phyloP scores from a whole-genome alignment of 305 asterid species.

The Fraxinus paxiana region DNA sequence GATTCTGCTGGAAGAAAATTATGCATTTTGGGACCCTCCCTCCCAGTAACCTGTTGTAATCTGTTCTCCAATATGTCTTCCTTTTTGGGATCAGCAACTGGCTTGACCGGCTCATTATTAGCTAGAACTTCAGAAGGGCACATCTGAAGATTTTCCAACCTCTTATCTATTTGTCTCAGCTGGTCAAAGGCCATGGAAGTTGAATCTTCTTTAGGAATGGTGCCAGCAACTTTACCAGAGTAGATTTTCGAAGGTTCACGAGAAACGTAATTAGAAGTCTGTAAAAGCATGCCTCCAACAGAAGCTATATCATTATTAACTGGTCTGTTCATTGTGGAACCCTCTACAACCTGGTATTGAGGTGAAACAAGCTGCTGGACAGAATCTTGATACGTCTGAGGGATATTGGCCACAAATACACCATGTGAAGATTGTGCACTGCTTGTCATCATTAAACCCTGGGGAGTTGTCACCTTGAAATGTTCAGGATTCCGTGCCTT shows the following conservation, averaged over 20 bases:
- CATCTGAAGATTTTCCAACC: conserved; percentile 54
- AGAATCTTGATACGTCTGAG: conserved; percentile 44
- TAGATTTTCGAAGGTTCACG: conserved; percentile 53
- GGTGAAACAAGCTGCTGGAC: conserved; percentile 47
- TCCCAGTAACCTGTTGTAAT: conserved; percentile 17
- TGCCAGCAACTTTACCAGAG: conserved; percentile 6
- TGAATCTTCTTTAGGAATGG: conserved; percentile 19
- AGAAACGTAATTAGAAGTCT: conserved; percentile 35
- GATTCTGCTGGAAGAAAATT: conserved; percentile 36
- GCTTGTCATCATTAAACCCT: conserved; percentile 41
- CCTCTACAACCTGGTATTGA: conserved; percentile 55
- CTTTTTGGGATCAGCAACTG: conserved; percentile 27
- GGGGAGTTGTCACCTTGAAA: conserved; percentile 40
- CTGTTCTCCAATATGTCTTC: conserved; percentile 29
- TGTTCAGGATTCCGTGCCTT: conserved; percentile 40
- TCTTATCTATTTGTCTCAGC: conserved; percentile 51
- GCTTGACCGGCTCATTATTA: conserved; percentile 32
- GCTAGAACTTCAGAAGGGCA: conserved; percentile 47
- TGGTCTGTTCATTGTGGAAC: conserved; percentile 34
- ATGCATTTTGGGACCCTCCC: conserved; percentile 9
- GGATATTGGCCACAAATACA: conserved; percentile 35
- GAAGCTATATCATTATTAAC: conserved; percentile 37
- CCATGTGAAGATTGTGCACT: conserved; percentile 56
- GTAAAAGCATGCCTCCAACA: conserved; percentile 36
- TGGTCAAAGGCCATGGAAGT: conserved; percentile 41